Evolutionary conservation across 176 grass and related monocot species (phyloP).

Genomic region (Coix lacrymajobi): DNA sequence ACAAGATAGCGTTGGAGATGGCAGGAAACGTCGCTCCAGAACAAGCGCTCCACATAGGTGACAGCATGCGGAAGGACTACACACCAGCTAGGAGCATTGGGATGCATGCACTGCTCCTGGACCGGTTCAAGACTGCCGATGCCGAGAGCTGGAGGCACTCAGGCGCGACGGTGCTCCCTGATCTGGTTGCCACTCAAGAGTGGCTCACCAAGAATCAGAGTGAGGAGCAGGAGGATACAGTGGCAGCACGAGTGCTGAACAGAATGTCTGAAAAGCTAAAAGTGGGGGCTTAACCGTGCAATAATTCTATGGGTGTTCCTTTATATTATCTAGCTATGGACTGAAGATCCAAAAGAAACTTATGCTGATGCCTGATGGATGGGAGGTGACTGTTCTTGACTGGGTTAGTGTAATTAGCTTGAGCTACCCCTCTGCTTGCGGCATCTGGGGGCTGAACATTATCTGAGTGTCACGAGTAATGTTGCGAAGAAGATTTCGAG

Average conservation of each 20-base stretch:
- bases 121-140: constrained; percentile 72
- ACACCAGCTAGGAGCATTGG: constrained; percentile 53
- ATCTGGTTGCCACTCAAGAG: constrained; percentile 45
- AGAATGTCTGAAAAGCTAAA: constrained; percentile 29
- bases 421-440: neutral
- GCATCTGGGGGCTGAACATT: neutral
- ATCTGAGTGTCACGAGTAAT: neutral
- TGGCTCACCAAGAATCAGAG: constrained; percentile 57
- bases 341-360: constrained; percentile 5
- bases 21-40: constrained; percentile 59
- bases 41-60: constrained; percentile 66
- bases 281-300: neutral
- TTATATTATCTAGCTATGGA: neutral
- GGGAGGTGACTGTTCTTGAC: neutral
- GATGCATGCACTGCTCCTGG: constrained; percentile 74
- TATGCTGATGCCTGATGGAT: neutral
- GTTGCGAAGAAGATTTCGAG: neutral
- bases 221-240: constrained; percentile 15
- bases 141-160: constrained; percentile 72
- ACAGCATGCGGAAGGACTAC: constrained; percentile 92
- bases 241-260: constrained; percentile 11
- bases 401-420: constrained; percentile 4
- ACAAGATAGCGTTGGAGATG: constrained; percentile 80
- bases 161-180: constrained; percentile 63
- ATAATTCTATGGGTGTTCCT: neutral